These are phyloP conservation scores for Acacia confusa DNA, from an alignment of 306 rosid species.

Conservation along the genomic window DNA sequence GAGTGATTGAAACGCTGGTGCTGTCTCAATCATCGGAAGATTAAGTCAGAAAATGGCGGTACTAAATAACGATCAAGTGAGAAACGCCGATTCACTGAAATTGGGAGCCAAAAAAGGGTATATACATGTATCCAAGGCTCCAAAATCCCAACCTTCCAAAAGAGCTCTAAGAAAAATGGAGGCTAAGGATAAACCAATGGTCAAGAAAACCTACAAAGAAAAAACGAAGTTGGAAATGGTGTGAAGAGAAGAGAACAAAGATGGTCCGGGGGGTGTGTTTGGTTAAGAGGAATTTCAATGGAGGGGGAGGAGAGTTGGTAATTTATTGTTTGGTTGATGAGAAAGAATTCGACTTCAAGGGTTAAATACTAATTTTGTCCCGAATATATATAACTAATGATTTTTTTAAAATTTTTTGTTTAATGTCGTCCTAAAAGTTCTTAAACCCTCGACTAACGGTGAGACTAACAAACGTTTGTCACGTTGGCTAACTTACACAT, in stretches of 20 bases:
- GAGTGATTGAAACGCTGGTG: background rate
- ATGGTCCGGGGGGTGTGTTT: background rate
- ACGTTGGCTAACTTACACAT: too few relatives aligned
- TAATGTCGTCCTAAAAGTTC: too few relatives aligned
- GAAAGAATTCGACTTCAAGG: too few relatives aligned
- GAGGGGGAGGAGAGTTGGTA: background rate
- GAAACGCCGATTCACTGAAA: constrained; percentile 13
- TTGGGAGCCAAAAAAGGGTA: background rate
- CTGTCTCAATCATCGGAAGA: constrained; percentile 19
- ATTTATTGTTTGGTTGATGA: background rate
- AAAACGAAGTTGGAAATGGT: constrained; percentile 7
- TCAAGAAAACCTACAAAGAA: background rate
- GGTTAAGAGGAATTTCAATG: background rate
- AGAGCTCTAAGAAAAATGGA: constrained; percentile 34
- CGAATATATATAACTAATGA: too few relatives aligned
- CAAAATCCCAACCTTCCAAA: constrained; percentile 63
- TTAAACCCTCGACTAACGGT: too few relatives aligned
- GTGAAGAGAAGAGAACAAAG: background rate
- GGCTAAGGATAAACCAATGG: constrained; percentile 16
- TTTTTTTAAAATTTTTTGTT: too few relatives aligned
- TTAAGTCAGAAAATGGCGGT: constrained; percentile 49
- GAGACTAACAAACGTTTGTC: too few relatives aligned
- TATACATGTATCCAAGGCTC: constrained; percentile 50
- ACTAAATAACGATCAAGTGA: constrained; percentile 34
- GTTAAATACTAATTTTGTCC: too few relatives aligned